Percentiles rank a stretch among this genome's conserved stretches.
Evolutionary conservation across 75 land plant species (phyloP).

Genomic region (Pinus tabuliformis): DNA sequence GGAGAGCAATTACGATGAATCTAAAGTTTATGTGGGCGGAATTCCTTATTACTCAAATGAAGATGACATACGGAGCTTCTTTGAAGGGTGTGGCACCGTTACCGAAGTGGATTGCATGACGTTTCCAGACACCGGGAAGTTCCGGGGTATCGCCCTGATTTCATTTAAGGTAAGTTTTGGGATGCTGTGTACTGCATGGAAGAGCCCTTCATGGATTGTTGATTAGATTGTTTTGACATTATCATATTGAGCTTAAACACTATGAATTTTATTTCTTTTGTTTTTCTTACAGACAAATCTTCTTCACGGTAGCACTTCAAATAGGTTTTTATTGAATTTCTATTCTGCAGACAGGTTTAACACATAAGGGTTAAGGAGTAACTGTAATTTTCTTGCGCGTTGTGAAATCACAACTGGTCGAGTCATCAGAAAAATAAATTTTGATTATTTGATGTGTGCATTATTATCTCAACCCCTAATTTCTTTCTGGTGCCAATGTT

Average conservation of each 20-base stretch:
- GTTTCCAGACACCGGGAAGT: conserved; percentile 90
- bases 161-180: conserved; percentile 66
- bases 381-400: background rate
- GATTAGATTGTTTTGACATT: background rate
- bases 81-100: conserved; percentile 86
- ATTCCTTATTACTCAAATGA: conserved; percentile 92
- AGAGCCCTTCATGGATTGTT: background rate
- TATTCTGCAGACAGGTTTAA: too few relatives aligned
- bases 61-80: conserved; percentile 84
- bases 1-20: conserved; percentile 15
- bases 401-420: background rate
- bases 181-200: background rate
- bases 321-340: too few relatives aligned
- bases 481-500: background rate
- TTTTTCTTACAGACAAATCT: too few relatives aligned
- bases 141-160: conserved; percentile 86
- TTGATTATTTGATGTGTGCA: background rate
- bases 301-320: too few relatives aligned
- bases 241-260: background rate
- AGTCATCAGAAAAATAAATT: background rate
- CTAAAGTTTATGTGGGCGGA: conserved; percentile 88
- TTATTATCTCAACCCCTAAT: background rate
- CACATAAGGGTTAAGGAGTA: too few relatives aligned
- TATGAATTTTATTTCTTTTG: background rate
- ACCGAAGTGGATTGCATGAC: conserved; percentile 81